Evolutionary conservation across 805 yeast species (phyloP).

Genomic region (Candida stauntonica): DNA sequence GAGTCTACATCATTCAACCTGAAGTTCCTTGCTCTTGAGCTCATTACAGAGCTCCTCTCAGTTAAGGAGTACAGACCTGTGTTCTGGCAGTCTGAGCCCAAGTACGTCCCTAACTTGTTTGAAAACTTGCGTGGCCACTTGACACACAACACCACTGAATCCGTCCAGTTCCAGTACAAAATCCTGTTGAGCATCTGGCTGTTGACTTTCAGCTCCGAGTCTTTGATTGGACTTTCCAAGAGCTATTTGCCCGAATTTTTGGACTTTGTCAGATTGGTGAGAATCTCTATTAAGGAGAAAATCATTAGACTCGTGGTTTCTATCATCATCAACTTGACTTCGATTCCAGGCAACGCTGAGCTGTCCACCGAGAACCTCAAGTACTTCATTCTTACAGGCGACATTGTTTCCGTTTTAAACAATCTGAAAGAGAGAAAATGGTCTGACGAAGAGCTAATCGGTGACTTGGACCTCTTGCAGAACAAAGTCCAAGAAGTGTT

Average conservation of each 20-base stretch:
- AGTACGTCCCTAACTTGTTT: constrained; percentile 45
- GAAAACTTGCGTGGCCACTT: constrained; percentile 35
- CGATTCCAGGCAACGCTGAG: constrained; percentile 29
- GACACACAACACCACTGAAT: constrained; percentile 28
- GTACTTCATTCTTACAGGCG: constrained; percentile 64
- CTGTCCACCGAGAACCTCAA: constrained; percentile 51
- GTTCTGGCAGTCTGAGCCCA: constrained; percentile 39
- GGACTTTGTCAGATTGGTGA: constrained; percentile 48
- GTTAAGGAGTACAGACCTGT: constrained; percentile 47
- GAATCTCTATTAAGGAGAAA: constrained; percentile 87
- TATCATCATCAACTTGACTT: constrained; percentile 58
- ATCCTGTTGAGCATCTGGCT: constrained; percentile 80
- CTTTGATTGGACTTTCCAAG: constrained; percentile 50
- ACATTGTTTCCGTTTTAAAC: constrained; percentile 64
- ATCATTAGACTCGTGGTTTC: constrained; percentile 81
- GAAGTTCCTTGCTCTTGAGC: constrained; percentile 61
- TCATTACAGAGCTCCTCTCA: constrained; percentile 56
- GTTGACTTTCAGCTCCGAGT: constrained; percentile 60
- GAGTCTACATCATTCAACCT: constrained; percentile 41
- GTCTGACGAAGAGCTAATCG: constrained; percentile 87
- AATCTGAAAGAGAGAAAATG: constrained; percentile 82
- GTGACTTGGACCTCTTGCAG: constrained; percentile 58
- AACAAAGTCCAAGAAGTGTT: constrained; percentile 67
- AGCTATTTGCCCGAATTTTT: constrained; percentile 45
- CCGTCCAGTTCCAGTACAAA: constrained; percentile 74